Evolutionary conservation across 805 yeast genomes (phyloP), one percentile per base, ranked within the genome.

Genomic region (Suhomyces sp.): DNA sequence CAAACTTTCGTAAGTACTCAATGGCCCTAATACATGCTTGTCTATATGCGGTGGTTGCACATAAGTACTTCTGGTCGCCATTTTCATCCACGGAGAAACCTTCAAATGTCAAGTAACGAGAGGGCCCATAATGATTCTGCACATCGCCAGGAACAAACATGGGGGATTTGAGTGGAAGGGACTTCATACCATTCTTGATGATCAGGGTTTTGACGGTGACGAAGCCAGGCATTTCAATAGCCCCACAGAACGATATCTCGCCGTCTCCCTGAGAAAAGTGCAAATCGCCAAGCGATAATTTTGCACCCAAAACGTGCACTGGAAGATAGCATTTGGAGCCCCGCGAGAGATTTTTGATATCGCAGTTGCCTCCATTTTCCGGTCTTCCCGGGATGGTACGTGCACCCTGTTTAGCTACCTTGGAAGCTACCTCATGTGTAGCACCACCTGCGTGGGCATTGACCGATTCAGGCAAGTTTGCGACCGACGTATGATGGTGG

Each of bases 211-310:
- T 67, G 53, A 79, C 56, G 6, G 81, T 77, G 53, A 78, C 70
- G 45, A 67, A 61, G 8, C 82, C 82, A 15, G 79, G 69, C 81
- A 77, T 78, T 58, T 78, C 82, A 57, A 78, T 78, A 12, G 81
- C 83, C 27, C 83, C 83, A 60, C 83, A 78, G 57, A 79, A 78
- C 8, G 81, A 73, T 46, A 78, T 76, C 55, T 78, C 82, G 13
- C 82, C 83, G 57, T 78, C 82, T 15, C 82, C 83, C 61, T 78
- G 82, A 22, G 79, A 72, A 61, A 79, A 78, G 58, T 78, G 83
- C 35, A 78, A 58, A 56, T 78, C 83, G 5, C 82, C 83, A 37
- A 78, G 63, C 22, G 79, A 72, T 21, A 78, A 65, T 55, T 75
- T 73, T 39, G 79, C 82, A 6, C 83, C 83, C 24, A 62, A 60